Percentiles rank a stretch among this genome's conserved stretches.
phyloP scores from a whole-genome alignment of 1,139 yeast genomes.

The Sugiyamaella pinicola region DNA sequence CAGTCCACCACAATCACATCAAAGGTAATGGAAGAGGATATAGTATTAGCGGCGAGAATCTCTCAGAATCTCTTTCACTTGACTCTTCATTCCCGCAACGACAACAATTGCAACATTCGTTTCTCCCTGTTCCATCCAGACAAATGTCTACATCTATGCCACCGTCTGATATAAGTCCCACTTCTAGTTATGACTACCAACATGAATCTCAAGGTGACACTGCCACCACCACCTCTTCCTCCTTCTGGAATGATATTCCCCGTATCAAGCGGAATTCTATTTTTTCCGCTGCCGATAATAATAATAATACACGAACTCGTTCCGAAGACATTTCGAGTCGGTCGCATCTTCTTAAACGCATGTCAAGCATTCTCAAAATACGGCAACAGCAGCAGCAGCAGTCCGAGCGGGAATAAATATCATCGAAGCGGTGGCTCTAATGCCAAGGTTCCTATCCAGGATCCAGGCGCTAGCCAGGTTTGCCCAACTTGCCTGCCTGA shows the following conservation, averaged over 20 bases:
- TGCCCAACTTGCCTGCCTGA: too few species aligned
- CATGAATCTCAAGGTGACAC: not conserved
- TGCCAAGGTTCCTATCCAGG: too few species aligned
- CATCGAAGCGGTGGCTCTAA: not conserved
- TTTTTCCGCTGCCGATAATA: not conserved
- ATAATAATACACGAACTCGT: not conserved
- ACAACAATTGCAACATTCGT: not conserved
- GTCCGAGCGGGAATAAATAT: not conserved
- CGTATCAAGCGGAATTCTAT: not conserved
- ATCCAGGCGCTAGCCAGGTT: too few species aligned
- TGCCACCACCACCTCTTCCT: not conserved
- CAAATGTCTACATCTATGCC: not conserved
- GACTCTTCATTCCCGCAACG: not conserved
- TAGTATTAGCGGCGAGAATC: not conserved
- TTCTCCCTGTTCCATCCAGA: constrained; percentile 3
- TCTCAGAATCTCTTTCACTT: not conserved
- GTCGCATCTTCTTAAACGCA: constrained; percentile 5
- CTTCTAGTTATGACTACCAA: not conserved
- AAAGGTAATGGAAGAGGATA: constrained; percentile 11
- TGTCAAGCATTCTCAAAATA: constrained; percentile 8
- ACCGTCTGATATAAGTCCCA: constrained; percentile 7
- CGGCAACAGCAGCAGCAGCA: constrained; percentile 10
- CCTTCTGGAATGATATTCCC: not conserved
- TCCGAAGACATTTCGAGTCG: not conserved
- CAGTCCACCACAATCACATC: not conserved